Evolutionary conservation across 1,284 basidiomycete species (phyloP).

Genomic region (Hemileia vastatrix): DNA sequence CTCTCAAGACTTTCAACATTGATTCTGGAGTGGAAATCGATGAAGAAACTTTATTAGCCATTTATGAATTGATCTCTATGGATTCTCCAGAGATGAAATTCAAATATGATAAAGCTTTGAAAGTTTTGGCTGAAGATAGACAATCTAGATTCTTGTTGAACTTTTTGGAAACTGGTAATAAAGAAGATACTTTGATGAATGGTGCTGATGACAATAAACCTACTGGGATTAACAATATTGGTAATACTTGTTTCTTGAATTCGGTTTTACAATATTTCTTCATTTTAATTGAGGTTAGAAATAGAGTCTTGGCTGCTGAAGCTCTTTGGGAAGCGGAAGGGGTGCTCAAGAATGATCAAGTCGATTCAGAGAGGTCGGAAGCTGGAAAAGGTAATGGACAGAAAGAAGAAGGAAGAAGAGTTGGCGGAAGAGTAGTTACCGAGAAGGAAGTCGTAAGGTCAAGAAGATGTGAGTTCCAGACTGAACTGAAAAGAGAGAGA

Average conservation of each 20-base stretch:
- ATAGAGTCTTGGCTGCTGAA: conserved; percentile 60
- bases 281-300: conserved; percentile 73
- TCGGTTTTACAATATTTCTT: conserved; percentile 76
- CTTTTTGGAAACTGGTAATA: background rate
- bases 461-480: conserved; percentile 57
- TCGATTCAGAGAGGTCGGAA: conserved; percentile 50
- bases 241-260: conserved; percentile 41
- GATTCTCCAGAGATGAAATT: background rate
- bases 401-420: too few species aligned
- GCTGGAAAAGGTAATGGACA: conserved; percentile 52
- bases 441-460: conserved; percentile 70
- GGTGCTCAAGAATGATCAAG: too few species aligned
- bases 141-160: background rate
- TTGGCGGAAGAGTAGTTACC: conserved; percentile 73
- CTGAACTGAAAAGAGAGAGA: background rate
- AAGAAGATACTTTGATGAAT: background rate
- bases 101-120: background rate
- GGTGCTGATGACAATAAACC: background rate
- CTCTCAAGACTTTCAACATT: background rate
- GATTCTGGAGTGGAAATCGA: background rate
- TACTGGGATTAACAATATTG: conserved; percentile 35
- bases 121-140: background rate
- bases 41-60: background rate
- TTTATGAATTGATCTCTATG: background rate
- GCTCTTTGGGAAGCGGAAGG: conserved; percentile 51